phyloP scores from a whole-genome alignment of 1,284 basidiomycete genomes.

The Athelia sp. region DNA sequence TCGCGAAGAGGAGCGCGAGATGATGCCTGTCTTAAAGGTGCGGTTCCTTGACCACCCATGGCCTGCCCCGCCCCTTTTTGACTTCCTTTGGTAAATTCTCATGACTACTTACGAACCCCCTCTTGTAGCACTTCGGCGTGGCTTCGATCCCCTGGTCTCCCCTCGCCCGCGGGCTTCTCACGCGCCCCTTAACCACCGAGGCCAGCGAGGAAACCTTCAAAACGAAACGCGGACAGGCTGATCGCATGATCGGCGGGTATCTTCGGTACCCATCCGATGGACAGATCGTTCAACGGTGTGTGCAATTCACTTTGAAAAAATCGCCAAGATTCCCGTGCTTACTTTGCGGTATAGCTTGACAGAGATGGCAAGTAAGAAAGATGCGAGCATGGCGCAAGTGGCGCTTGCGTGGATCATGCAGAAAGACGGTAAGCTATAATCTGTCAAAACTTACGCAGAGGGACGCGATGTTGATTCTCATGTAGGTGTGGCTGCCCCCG shows the following conservation, averaged over 20 bases:
- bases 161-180: slow-evolving; percentile 25
- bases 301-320: not conserved
- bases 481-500: slow-evolving; percentile 36
- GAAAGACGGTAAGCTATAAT: slow-evolving; percentile 23
- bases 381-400: slow-evolving; percentile 45
- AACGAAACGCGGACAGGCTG: not conserved
- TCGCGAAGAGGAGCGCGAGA: slow-evolving; percentile 43
- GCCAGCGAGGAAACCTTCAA: not conserved
- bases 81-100: not conserved
- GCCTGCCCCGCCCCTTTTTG: slow-evolving; percentile 10
- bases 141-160: slow-evolving; percentile 25
- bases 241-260: not conserved
- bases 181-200: slow-evolving; percentile 17
- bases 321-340: too few species aligned
- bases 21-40: slow-evolving; percentile 31
- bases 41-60: too few species aligned
- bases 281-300: not conserved
- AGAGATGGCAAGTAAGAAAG: slow-evolving; percentile 37
- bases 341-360: slow-evolving; percentile 40
- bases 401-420: slow-evolving; percentile 45
- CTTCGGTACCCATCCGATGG: not conserved
- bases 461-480: not conserved
- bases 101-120: not conserved
- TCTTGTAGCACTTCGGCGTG: slow-evolving; percentile 12
- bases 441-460: not conserved